Evolutionary conservation across 148 eudicot genomes (phyloP).

Genomic region (Vaccinium vitisidaea): DNA sequence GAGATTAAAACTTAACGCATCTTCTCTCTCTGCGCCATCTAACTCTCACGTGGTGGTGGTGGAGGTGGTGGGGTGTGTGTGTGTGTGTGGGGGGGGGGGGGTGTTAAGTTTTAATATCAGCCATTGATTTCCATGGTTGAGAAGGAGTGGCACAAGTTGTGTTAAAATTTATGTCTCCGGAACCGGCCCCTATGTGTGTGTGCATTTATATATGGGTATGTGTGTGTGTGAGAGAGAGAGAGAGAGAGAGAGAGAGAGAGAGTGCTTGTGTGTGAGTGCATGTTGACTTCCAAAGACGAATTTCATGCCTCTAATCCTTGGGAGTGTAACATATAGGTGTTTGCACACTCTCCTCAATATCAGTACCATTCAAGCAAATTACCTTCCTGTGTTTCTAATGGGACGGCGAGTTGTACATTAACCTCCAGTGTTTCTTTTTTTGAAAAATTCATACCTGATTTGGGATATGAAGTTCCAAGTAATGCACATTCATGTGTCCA

Average conservation of each 20-base stretch:
- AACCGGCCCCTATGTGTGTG: too few species aligned
- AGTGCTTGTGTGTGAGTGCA: background rate
- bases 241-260: too few species aligned
- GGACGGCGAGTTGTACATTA: background rate
- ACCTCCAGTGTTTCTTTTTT: background rate
- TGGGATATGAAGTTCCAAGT: constrained; percentile 7
- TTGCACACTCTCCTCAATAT: background rate
- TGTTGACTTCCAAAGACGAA: background rate
- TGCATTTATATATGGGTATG: too few species aligned
- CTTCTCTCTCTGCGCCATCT: background rate
- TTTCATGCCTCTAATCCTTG: background rate
- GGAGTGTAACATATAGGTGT: background rate
- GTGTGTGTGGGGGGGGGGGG: too few species aligned
- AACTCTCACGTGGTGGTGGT: too few species aligned
- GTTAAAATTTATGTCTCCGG: too few species aligned
- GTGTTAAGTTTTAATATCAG: too few species aligned
- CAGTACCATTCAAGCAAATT: background rate
- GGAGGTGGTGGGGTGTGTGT: too few species aligned
- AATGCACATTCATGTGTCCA: background rate
- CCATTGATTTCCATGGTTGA: too few species aligned
- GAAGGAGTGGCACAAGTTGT: too few species aligned
- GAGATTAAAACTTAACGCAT: too few species aligned
- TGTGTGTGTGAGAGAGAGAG: too few species aligned
- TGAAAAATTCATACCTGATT: background rate
- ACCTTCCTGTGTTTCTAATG: background rate